Percentiles rank a stretch among this genome's conserved stretches.
These are phyloP conservation scores for Trypanosoma congolense DNA, from an alignment of 208 protist genomes.

Conservation along the genomic window DNA sequence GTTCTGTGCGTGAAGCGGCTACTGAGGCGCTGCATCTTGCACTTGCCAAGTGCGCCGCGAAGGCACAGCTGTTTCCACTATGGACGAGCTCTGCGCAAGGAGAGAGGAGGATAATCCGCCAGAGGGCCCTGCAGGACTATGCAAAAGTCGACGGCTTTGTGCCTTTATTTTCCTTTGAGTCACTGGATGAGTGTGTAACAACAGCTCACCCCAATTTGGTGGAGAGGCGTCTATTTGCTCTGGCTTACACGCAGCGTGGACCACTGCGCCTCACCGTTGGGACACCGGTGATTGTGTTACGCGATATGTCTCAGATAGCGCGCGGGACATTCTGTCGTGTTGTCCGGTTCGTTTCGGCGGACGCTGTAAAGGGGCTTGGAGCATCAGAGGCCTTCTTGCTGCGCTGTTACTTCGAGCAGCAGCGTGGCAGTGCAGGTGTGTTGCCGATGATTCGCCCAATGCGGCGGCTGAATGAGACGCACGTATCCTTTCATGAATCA, in stretches of 20 bases:
- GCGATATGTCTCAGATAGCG: constrained; percentile 10
- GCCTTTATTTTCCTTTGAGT: constrained; percentile 14
- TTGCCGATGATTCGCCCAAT: constrained; percentile 32
- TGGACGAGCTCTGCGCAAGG: constrained; percentile 24
- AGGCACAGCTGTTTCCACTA: constrained; percentile 40
- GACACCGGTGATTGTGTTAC: constrained; percentile 23
- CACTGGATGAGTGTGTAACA: constrained; percentile 14
- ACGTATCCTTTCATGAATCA: neutral
- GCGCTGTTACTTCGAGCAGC: constrained; percentile 13
- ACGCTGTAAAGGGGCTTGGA: neutral
- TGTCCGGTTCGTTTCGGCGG: constrained; percentile 15
- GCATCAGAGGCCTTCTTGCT: constrained; percentile 4
- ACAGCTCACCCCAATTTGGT: constrained; percentile 23
- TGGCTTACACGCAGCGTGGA: constrained; percentile 34
- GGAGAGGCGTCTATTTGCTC: constrained; percentile 42
- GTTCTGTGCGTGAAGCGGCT: constrained; percentile 1
- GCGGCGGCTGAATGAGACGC: neutral
- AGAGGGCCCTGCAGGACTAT: neutral
- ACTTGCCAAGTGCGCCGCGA: constrained; percentile 22
- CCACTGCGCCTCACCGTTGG: constrained; percentile 30
- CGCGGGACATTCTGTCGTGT: constrained; percentile 17
- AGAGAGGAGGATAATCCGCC: neutral
- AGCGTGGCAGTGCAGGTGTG: constrained; percentile 2
- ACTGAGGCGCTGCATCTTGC: constrained; percentile 2
- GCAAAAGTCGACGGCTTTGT: neutral